Evolutionary conservation across 108 stramenopile genomes (phyloP), one percentile per base, ranked within the genome.

Genomic region (Schizochytrium sp.): DNA sequence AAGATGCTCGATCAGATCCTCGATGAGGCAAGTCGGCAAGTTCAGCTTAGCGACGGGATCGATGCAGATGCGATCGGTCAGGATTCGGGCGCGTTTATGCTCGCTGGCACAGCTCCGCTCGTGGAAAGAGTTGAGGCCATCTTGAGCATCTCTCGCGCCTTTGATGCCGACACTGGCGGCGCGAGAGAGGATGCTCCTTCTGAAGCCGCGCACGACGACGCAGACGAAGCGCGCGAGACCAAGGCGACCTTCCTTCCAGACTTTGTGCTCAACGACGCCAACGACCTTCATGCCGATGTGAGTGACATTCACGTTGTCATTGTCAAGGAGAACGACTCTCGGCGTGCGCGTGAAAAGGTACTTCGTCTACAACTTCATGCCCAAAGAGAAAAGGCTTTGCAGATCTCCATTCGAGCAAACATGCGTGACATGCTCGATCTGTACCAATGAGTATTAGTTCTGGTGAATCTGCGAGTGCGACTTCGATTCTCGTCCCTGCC

Each of bases 391-490:
- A 18, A n/a, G 19, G 76, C 48, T 6, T 8, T 53, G 45, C 76
- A 34, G 43, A 45, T 83, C 0, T 53, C 45, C 10, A 53, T 83
- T 8, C 76, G 76, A 8, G 51, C 51, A 18, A 34, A 83, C 76
- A 83, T 83, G 76, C 76, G 76, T 16, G 76, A 83, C 51, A 53
- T 83, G n/a, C 48, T 83, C 23, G 76, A 83, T 53, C 25, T 53
- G 6, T 83, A 53, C 76, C 51, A 25, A 23, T 83, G 55, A 57
- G 55, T 57, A 34, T 34, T 34, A 34, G 34, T 34, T 34, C 0
- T 34, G 34, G 34, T 1, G 34, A 34, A 34, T 34, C 0, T 34
- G 34, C 34, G 34, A 34, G 34, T 34, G 34, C 34, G 0, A 34
- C 34, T 34, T 34, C 2, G 34, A 34, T 34, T 34, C 34, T 34